Conservation (phyloP, 208 protist genomes). For the Acanthamoeba lenticulata region DNA sequence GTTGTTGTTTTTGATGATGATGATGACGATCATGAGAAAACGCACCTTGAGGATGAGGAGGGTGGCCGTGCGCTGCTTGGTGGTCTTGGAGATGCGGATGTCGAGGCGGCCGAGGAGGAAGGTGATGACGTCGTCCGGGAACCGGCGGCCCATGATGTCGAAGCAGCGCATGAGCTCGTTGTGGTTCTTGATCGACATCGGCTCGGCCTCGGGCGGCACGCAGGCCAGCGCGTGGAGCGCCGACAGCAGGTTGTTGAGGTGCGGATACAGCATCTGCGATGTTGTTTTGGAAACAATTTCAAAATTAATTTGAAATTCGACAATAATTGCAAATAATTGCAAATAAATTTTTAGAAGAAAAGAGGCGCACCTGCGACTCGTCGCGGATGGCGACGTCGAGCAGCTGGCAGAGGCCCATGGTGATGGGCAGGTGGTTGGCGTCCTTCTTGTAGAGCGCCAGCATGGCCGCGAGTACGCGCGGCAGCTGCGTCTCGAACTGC, state of each 20-base stretch:
- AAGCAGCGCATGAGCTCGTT: slow-evolving; percentile 84
- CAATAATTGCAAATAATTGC: neutral
- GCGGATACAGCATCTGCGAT: slow-evolving; percentile 15
- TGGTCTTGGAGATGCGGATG: slow-evolving; percentile 23
- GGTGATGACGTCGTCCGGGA: slow-evolving; percentile 66
- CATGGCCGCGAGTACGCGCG: slow-evolving; percentile 67
- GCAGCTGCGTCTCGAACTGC: slow-evolving; percentile 74
- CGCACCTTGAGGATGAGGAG: slow-evolving; percentile 70
- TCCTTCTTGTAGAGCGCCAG: slow-evolving; percentile 78
- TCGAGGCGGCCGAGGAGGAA: slow-evolving; percentile 77
- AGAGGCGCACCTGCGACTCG: neutral
- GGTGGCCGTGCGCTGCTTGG: slow-evolving; percentile 24
- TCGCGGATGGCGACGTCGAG: slow-evolving; percentile 47
- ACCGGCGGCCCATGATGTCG: slow-evolving; percentile 74
- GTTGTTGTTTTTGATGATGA: too few relatives aligned
- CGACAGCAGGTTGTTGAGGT: slow-evolving; percentile 65
- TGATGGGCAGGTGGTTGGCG: slow-evolving; percentile 75
- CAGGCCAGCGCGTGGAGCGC: slow-evolving; percentile 73
- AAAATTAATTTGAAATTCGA: neutral
- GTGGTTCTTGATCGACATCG: slow-evolving; percentile 72
- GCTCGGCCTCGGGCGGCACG: slow-evolving; percentile 57
- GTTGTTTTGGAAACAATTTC: too few relatives aligned
- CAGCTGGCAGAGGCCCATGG: slow-evolving; percentile 58
- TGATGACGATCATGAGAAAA: neutral
- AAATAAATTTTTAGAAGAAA: too few relatives aligned